Evolutionary conservation across 257 asterid genomes (phyloP).

Genomic region (Solanum etuberosum): DNA sequence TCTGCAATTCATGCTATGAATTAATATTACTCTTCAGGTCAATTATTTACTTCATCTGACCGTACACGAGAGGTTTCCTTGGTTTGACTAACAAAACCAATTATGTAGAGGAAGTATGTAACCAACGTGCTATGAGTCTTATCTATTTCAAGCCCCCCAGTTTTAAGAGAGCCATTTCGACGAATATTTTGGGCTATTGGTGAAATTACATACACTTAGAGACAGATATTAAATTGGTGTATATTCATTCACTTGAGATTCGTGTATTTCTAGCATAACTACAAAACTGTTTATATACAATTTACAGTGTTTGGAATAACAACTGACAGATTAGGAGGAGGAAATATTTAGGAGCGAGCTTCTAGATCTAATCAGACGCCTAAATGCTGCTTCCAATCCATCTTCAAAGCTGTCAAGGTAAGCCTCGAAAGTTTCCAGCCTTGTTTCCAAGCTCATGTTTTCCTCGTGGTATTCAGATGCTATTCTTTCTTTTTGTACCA

Average conservation of each 20-base stretch:
- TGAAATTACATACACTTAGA: not conserved
- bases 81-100: not conserved
- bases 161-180: not conserved
- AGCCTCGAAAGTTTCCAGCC: not conserved
- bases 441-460: not conserved
- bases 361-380: not conserved
- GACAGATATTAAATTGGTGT: not conserved
- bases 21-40: not conserved
- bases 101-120: not conserved
- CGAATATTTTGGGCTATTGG: not conserved
- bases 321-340: not conserved
- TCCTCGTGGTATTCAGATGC: slow-evolving; percentile 9
- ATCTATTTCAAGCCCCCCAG: not conserved
- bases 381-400: not conserved
- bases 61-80: not conserved
- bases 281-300: not conserved
- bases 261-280: not conserved
- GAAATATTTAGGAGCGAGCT: not conserved
- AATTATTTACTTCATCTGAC: not conserved
- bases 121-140: not conserved
- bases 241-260: not conserved
- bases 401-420: not conserved
- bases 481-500: slow-evolving; percentile 12
- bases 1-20: not conserved
- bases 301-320: not conserved